These are phyloP conservation scores for Perkinsus olseni DNA, from an alignment of 169 alveolate genomes.

Conservation along the genomic window DNA sequence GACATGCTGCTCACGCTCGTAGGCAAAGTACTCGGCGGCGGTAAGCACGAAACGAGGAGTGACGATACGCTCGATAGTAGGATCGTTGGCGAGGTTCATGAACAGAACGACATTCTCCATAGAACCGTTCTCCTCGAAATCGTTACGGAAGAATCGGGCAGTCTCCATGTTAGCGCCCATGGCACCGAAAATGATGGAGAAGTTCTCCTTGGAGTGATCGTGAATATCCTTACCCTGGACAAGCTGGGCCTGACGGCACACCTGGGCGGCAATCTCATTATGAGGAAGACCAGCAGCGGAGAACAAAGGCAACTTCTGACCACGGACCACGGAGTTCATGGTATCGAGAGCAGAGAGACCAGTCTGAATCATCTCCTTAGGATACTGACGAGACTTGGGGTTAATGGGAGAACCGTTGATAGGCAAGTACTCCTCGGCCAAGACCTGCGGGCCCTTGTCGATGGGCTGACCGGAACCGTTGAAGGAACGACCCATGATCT, in stretches of 20 bases:
- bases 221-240: slow-evolving; percentile 93
- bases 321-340: slow-evolving; percentile 99
- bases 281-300: slow-evolving; percentile 99
- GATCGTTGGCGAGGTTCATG: slow-evolving; percentile 98
- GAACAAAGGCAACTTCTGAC: slow-evolving; percentile 99
- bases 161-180: slow-evolving; percentile 99
- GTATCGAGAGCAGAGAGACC: slow-evolving; percentile 99
- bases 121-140: slow-evolving; percentile 98
- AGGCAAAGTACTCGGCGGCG: slow-evolving; percentile 99
- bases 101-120: slow-evolving; percentile 97
- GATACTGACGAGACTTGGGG: slow-evolving; percentile 96
- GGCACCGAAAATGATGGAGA: slow-evolving; percentile 99
- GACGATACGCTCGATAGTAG: slow-evolving; percentile 96
- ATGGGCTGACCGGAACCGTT: slow-evolving; percentile 99
- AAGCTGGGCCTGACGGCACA: slow-evolving; percentile 96
- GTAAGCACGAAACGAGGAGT: slow-evolving; percentile 89
- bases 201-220: slow-evolving; percentile 97
- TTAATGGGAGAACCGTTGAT: slow-evolving; percentile 95
- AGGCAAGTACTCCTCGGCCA: slow-evolving; percentile 94
- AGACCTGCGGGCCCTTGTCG: slow-evolving; percentile 96
- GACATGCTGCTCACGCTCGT: slow-evolving; percentile 94
- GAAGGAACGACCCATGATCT: slow-evolving; percentile 87
- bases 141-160: slow-evolving; percentile 97
- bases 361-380: slow-evolving; percentile 98
- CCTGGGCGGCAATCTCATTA: slow-evolving; percentile 99